Evolutionary conservation across 441 rosid species (phyloP).

Genomic region (Pelargonium australe): DNA sequence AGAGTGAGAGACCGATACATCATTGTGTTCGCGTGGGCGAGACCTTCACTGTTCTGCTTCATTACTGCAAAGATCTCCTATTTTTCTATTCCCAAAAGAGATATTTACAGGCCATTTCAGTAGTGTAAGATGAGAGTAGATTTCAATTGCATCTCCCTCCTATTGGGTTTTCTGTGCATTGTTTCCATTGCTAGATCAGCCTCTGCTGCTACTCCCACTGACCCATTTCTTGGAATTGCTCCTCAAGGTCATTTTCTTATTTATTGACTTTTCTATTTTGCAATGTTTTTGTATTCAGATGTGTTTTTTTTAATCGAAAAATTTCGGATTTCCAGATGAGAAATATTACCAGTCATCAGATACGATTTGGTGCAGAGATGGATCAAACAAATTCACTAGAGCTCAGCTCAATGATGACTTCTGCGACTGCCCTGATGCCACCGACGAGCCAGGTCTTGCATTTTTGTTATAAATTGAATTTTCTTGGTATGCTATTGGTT

Average conservation of each 20-base stretch:
- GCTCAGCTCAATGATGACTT: conserved; percentile 11
- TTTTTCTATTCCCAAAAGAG: not conserved
- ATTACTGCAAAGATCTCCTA: not conserved
- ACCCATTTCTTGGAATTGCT: conserved; percentile 66
- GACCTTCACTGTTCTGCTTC: not conserved
- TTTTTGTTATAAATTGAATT: not conserved
- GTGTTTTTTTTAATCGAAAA: not conserved
- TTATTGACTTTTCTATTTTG: not conserved
- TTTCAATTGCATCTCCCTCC: conserved; percentile 23
- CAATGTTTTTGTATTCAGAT: too few relatives aligned
- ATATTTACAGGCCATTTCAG: not conserved
- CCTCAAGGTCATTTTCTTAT: conserved; percentile 44
- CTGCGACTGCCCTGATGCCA: conserved; percentile 9
- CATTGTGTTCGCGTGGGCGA: not conserved
- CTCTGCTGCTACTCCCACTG: conserved; percentile 27
- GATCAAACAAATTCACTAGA: conserved; percentile 7
- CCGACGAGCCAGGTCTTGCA: conserved; percentile 8
- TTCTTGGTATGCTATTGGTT: not conserved
- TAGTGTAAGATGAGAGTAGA: conserved; percentile 38
- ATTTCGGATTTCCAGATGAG: conserved; percentile 2
- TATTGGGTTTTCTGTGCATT: conserved; percentile 26
- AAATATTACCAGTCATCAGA: conserved; percentile 1
- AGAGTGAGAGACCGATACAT: not conserved
- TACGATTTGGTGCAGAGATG: conserved; percentile 1
- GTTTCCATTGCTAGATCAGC: conserved; percentile 40